A percentile compares a stretch with the other conserved stretches of the same genome.
These are phyloP conservation scores for Nyctanthes arbortristis DNA, from an alignment of 257 asterid genomes.

Conservation along the genomic window DNA sequence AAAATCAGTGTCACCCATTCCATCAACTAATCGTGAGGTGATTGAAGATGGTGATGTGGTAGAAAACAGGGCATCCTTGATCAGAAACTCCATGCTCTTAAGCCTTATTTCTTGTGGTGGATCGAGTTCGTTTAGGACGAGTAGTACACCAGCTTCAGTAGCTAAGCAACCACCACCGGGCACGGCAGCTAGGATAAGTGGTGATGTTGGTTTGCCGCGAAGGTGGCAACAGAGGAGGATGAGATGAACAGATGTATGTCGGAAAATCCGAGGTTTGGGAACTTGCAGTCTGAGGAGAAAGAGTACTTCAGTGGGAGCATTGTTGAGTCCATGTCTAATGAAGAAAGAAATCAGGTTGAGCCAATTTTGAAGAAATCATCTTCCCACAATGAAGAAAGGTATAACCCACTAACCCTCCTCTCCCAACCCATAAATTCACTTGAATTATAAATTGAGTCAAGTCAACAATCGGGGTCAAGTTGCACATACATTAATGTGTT, in stretches of 20 bases:
- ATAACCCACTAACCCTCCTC: neutral
- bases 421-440: neutral
- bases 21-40: conserved; percentile 52
- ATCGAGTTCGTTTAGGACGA: conserved; percentile 54
- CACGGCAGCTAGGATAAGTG: conserved; percentile 50
- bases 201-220: conserved; percentile 27
- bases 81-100: conserved; percentile 64
- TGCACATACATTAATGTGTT: neutral
- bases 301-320: conserved; percentile 93
- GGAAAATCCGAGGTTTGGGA: conserved; percentile 90
- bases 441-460: neutral
- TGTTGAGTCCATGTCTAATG: conserved; percentile 53
- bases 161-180: conserved; percentile 25
- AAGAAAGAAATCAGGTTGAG: conserved; percentile 32
- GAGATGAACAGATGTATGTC: conserved; percentile 73
- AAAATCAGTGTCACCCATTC: conserved; percentile 43
- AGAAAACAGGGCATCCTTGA: conserved; percentile 44
- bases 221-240: conserved; percentile 39
- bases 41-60: conserved; percentile 59
- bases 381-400: conserved; percentile 85
- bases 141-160: conserved; percentile 12
- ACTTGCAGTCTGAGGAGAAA: conserved; percentile 59
- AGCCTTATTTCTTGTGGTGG: conserved; percentile 87
- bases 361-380: conserved; percentile 69
- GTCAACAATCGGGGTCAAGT: no score